Conservation (phyloP, 2,329 filamentous ascomycete genomes). For the Coniochaeta hoffmannii region DNA sequence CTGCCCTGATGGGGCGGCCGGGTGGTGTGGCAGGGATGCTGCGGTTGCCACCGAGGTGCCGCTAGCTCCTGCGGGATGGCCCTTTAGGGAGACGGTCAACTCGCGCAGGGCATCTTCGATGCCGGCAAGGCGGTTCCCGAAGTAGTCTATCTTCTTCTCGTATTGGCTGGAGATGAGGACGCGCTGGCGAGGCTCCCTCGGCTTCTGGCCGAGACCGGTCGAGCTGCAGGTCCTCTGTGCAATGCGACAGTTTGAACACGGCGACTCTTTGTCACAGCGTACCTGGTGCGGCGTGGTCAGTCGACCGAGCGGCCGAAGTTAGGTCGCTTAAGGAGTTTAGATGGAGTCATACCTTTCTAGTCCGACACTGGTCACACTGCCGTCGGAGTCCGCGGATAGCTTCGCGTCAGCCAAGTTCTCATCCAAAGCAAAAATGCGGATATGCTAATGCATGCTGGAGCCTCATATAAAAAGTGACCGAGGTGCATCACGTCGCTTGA, state of each 20-base stretch:
- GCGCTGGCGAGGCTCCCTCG: conserved; percentile 46
- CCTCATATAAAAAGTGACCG: neutral
- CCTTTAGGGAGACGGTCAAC: conserved; percentile 17
- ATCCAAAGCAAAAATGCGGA: neutral
- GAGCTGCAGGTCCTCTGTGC: conserved; percentile 47
- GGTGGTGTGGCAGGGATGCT: neutral
- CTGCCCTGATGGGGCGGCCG: too few species aligned
- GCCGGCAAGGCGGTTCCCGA: conserved; percentile 34
- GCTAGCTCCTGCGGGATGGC: conserved; percentile 4
- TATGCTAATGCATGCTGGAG: neutral
- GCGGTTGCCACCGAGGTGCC: neutral
- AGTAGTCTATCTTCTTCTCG: conserved; percentile 45
- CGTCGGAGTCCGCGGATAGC: conserved; percentile 2
- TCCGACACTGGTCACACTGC: conserved; percentile 31
- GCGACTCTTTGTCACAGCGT: conserved; percentile 50
- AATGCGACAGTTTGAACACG: conserved; percentile 50
- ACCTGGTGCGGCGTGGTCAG: conserved; percentile 30
- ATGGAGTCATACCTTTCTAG: conserved; percentile 25
- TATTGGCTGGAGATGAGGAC: conserved; percentile 56
- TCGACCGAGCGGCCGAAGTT: neutral
- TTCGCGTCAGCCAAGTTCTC: neutral
- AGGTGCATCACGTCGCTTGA: too few species aligned
- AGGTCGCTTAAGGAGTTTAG: neutral
- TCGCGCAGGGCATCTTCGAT: conserved; percentile 36
- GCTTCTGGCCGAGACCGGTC: conserved; percentile 45